A percentile compares a stretch with the other conserved stretches of the same genome.
phyloP scores from a whole-genome alignment of 192 early-diverging fungal genomes.

The Cetraspora pellucida region DNA sequence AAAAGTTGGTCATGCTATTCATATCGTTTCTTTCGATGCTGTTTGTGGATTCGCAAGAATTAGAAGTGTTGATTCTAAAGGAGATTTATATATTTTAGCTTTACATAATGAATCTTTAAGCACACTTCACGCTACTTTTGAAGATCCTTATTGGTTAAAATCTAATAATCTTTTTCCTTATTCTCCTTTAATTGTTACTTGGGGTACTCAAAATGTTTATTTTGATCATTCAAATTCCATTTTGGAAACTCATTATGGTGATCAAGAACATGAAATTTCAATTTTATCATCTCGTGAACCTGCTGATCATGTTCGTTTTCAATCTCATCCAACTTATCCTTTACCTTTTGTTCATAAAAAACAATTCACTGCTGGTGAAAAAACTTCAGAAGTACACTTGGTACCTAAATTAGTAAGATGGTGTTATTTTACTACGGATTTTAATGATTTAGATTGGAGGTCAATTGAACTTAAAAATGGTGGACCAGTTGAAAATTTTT shows the following conservation, averaged over 20 bases:
- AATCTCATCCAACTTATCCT: constrained; percentile 21
- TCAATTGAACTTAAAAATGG: constrained; percentile 36
- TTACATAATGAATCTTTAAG: constrained; percentile 35
- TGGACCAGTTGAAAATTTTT: constrained; percentile 15
- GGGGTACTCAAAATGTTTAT: constrained; percentile 53
- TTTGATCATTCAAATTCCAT: constrained; percentile 36
- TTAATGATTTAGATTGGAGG: constrained; percentile 39
- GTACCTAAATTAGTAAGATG: constrained; percentile 33
- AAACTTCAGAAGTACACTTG: constrained; percentile 26
- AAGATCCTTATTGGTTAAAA: constrained; percentile 44
- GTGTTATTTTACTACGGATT: constrained; percentile 37
- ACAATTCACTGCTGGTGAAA: constrained; percentile 17
- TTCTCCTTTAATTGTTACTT: constrained; percentile 47
- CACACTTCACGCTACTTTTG: constrained; percentile 56
- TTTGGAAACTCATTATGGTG: constrained; percentile 40
- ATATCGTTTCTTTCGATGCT: constrained; percentile 14
- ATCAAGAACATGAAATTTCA: constrained; percentile 39
- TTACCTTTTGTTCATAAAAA: constrained; percentile 31
- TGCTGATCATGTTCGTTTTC: constrained; percentile 25
- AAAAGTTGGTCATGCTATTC: not conserved
- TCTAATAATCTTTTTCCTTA: constrained; percentile 34
- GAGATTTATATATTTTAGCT: constrained; percentile 38
- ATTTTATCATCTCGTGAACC: constrained; percentile 40
- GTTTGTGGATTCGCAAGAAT: constrained; percentile 18
- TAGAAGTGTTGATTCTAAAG: not conserved